These are phyloP conservation scores for Amesomyces nigricolor DNA, from an alignment of 2,329 filamentous ascomycete genomes.

Conservation along the genomic window DNA sequence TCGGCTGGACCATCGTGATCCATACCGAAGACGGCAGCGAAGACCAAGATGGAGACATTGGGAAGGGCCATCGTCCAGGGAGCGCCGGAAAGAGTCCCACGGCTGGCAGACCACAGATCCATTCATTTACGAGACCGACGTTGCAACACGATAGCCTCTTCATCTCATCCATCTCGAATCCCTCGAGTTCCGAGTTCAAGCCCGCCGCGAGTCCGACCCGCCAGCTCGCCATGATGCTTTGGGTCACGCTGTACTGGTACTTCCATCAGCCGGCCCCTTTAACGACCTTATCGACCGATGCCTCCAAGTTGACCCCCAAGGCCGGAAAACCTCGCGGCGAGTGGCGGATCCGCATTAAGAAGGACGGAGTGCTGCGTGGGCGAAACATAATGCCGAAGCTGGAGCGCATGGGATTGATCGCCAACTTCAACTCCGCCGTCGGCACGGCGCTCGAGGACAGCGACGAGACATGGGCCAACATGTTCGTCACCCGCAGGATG, in stretches of 20 bases:
- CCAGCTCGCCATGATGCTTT: slow-evolving; percentile 94
- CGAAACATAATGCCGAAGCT: slow-evolving; percentile 82
- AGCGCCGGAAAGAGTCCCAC: slow-evolving; percentile 5
- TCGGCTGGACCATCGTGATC: slow-evolving; percentile 85
- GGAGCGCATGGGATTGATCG: slow-evolving; percentile 85
- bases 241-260: slow-evolving; percentile 94
- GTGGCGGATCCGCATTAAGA: slow-evolving; percentile 78
- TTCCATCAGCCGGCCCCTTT: slow-evolving; percentile 80
- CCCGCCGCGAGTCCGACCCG: slow-evolving; percentile 74
- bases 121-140: slow-evolving; percentile 69
- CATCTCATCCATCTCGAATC: slow-evolving; percentile 86
- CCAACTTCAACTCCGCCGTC: slow-evolving; percentile 68
- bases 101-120: slow-evolving; percentile 39
- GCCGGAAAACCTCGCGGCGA: slow-evolving; percentile 72
- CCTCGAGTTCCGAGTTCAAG: slow-evolving; percentile 73
- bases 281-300: slow-evolving; percentile 55
- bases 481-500: slow-evolving; percentile 73
- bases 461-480: slow-evolving; percentile 63
- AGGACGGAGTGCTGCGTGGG: slow-evolving; percentile 82
- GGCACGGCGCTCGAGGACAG: slow-evolving; percentile 58
- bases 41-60: slow-evolving; percentile 1
- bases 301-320: slow-evolving; percentile 60
- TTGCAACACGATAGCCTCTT: slow-evolving; percentile 76
- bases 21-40: slow-evolving; percentile 52
- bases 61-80: background rate